Evolutionary conservation across 306 rosid species (phyloP).

Genomic region (Alnus glutinosa): DNA sequence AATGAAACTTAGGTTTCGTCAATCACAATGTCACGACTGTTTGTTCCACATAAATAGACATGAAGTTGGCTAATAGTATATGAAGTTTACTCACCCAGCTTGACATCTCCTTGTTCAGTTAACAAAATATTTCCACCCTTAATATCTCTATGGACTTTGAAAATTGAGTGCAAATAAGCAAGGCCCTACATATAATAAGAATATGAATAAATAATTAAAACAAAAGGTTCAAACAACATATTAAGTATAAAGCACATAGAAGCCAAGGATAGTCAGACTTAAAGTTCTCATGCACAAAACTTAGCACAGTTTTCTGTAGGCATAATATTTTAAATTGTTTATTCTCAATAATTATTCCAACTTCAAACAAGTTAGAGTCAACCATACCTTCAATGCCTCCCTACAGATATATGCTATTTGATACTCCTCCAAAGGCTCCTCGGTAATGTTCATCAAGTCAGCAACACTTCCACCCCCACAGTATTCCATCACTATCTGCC

Average conservation of each 20-base stretch:
- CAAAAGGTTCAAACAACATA: constrained; percentile 11
- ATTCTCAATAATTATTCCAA: constrained; percentile 4
- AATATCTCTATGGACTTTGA: constrained; percentile 97
- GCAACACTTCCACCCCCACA: constrained; percentile 99
- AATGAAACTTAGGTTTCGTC: neutral
- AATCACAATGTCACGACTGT: neutral
- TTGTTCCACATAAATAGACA: neutral
- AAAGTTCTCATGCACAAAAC: neutral
- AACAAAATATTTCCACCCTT: constrained; percentile 97
- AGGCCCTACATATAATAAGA: constrained; percentile 64
- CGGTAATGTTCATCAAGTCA: constrained; percentile 84
- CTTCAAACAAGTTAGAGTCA: neutral
- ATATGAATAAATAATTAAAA: neutral
- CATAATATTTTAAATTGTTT: neutral
- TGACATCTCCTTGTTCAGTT: constrained; percentile 99
- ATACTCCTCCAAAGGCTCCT: constrained; percentile 87
- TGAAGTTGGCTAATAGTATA: neutral
- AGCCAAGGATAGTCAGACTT: neutral
- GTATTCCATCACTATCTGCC: constrained; percentile 99
- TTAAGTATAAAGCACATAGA: constrained; percentile 7
- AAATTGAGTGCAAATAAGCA: constrained; percentile 92
- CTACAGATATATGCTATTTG: constrained; percentile 95
- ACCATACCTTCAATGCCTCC: constrained; percentile 86
- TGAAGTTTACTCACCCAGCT: constrained; percentile 74
- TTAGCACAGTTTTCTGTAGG: neutral